These are phyloP conservation scores for Penicillium simplicissimum DNA, from an alignment of 495 filamentous ascomycete species.

Conservation along the genomic window DNA sequence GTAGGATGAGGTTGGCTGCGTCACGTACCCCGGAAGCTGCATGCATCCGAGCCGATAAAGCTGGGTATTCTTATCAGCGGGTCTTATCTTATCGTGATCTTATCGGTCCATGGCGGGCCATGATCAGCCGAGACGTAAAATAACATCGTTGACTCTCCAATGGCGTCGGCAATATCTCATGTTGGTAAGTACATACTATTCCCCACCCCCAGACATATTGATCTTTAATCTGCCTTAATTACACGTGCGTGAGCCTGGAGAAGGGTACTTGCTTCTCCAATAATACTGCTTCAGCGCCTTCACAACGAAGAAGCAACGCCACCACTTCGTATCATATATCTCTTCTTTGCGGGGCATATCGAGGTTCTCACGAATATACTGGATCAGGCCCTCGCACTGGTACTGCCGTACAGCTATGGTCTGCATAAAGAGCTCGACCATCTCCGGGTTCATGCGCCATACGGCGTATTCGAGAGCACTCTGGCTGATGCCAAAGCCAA, in stretches of 20 bases:
- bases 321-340: background rate
- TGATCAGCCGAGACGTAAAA: no score
- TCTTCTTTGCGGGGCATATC: no score
- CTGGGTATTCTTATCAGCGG: constrained; percentile 3
- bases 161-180: no score
- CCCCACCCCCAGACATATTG: background rate
- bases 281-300: background rate
- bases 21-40: constrained; percentile 10
- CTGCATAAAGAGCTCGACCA: no score
- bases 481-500: no score
- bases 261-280: background rate
- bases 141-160: no score
- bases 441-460: no score
- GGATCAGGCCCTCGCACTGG: no score
- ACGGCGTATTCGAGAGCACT: no score
- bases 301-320: background rate
- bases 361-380: no score
- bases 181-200: no score
- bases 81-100: background rate
- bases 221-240: background rate
- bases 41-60: constrained; percentile 13
- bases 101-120: background rate
- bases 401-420: no score
- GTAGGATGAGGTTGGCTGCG: background rate
- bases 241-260: background rate